Evolutionary conservation across 768 basidiomycete genomes (phyloP).

Genomic region (Agaricus subrufescens): DNA sequence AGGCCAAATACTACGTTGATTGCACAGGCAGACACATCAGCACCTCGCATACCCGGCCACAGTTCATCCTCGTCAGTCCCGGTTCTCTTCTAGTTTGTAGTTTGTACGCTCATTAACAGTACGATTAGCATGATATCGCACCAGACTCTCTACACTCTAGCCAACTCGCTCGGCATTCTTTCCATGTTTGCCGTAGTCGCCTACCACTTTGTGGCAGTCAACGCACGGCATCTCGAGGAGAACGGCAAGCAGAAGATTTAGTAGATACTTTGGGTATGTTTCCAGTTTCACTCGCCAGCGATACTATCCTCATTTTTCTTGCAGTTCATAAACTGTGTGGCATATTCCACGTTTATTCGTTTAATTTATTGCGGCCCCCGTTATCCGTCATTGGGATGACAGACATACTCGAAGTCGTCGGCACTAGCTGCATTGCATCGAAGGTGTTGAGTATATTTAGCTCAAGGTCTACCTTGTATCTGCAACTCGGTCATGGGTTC

Average conservation of each 20-base stretch:
- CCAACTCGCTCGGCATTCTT: constrained; percentile 76
- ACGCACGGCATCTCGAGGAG: constrained; percentile 42
- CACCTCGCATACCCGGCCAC: constrained; percentile 3
- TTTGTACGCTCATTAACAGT: background rate
- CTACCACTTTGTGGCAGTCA: constrained; percentile 90
- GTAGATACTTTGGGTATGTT: background rate
- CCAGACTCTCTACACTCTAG: constrained; percentile 73
- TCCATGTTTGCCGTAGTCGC: constrained; percentile 86
- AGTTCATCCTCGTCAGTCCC: background rate
- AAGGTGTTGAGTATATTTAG: too few relatives aligned
- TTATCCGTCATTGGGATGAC: background rate
- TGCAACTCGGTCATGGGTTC: background rate
- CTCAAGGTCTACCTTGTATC: background rate
- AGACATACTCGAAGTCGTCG: background rate
- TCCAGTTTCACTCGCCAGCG: background rate
- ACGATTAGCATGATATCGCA: constrained; percentile 66
- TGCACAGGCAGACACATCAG: constrained; percentile 1
- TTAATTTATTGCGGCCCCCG: background rate
- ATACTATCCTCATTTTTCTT: background rate
- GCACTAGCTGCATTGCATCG: too few relatives aligned
- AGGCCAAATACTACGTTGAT: constrained; percentile 19
- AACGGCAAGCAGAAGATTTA: constrained; percentile 15
- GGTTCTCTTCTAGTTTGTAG: background rate
- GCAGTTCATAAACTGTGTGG: background rate
- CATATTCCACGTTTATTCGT: background rate